Conservation (phyloP, 2,329 filamentous ascomycete species). For the Harringtonia aguacate region DNA sequence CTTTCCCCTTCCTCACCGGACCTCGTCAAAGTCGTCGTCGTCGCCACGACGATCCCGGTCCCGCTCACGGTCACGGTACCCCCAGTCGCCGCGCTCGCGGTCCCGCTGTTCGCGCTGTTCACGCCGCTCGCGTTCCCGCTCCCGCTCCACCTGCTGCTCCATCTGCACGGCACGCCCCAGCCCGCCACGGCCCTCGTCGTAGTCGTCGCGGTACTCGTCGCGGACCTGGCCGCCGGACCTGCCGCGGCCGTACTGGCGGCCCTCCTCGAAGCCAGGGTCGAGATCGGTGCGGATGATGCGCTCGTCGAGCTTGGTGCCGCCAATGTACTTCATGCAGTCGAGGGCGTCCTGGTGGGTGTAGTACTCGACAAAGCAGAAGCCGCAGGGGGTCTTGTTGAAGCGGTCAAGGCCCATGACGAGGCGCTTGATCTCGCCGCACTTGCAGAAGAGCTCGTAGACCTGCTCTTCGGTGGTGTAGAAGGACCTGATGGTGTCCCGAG, state of each 20-base stretch:
- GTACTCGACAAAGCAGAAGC: constrained; percentile 99
- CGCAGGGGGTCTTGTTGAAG: constrained; percentile 94
- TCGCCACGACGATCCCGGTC: neutral
- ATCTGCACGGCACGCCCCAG: constrained; percentile 64
- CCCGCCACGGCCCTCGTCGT: constrained; percentile 86
- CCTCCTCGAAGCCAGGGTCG: constrained; percentile 92
- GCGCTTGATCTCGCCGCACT: constrained; percentile 96
- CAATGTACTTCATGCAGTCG: constrained; percentile 97
- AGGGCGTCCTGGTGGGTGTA: constrained; percentile 95
- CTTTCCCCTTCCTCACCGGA: constrained; percentile 27
- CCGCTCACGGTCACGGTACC: neutral
- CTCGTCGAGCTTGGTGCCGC: constrained; percentile 95
- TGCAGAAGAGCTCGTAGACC: constrained; percentile 92
- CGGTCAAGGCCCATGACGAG: constrained; percentile 96
- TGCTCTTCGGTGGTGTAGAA: constrained; percentile 99
- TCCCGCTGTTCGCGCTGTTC: constrained; percentile 1
- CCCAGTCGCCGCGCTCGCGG: constrained; percentile 1
- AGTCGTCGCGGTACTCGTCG: constrained; percentile 96
- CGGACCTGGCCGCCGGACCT: constrained; percentile 95
- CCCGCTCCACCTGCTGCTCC: constrained; percentile 27
- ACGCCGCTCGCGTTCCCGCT: constrained; percentile 18
- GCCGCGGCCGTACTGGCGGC: constrained; percentile 87
- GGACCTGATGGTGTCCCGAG: constrained; percentile 42
- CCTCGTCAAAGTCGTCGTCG: constrained; percentile 46
- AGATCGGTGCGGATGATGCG: constrained; percentile 91